A percentile compares a stretch with the other conserved stretches of the same genome.
Conservation (phyloP, 225 moss, liverwort and hornwort species). For the Bryoerythrophyllum caledonicum region DNA sequence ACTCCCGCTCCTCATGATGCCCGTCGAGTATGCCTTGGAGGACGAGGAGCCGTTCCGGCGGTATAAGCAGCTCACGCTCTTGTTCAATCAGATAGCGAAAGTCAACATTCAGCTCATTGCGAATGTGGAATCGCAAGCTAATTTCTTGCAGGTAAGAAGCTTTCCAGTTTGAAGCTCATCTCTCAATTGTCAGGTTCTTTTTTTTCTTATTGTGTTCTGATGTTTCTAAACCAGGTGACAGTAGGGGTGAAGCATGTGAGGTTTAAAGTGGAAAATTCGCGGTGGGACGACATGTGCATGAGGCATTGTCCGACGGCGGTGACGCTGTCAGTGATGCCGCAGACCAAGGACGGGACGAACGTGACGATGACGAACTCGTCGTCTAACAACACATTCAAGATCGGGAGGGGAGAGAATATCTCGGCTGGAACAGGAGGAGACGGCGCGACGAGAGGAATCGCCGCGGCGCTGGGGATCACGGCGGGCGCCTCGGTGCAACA, state of each 20-base stretch:
- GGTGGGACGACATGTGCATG: slow-evolving; percentile 49
- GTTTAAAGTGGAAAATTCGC: slow-evolving; percentile 53
- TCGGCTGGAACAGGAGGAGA: slow-evolving; percentile 13
- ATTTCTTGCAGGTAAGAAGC: slow-evolving; percentile 36
- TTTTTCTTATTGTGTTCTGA: neutral
- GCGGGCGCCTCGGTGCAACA: slow-evolving; percentile 26
- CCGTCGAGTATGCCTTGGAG: slow-evolving; percentile 43
- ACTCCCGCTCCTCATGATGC: slow-evolving; percentile 53
- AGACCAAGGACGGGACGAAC: slow-evolving; percentile 40
- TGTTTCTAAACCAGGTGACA: slow-evolving; percentile 40
- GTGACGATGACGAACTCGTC: slow-evolving; percentile 63
- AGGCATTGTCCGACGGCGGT: slow-evolving; percentile 52
- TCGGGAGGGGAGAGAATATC: slow-evolving; percentile 38
- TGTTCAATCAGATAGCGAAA: slow-evolving; percentile 47
- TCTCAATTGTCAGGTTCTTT: neutral
- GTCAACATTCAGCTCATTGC: slow-evolving; percentile 52
- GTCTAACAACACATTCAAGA: slow-evolving; percentile 35
- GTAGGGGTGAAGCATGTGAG: slow-evolving; percentile 57
- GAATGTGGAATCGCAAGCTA: slow-evolving; percentile 41
- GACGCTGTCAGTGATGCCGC: slow-evolving; percentile 38
- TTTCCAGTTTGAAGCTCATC: neutral
- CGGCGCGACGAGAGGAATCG: slow-evolving; percentile 17
- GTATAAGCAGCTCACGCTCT: slow-evolving; percentile 46
- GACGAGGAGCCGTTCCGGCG: slow-evolving; percentile 52
- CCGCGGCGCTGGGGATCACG: slow-evolving; percentile 12